Evolutionary conservation across 805 yeast species (phyloP).

Genomic region (Candida saitoana): DNA sequence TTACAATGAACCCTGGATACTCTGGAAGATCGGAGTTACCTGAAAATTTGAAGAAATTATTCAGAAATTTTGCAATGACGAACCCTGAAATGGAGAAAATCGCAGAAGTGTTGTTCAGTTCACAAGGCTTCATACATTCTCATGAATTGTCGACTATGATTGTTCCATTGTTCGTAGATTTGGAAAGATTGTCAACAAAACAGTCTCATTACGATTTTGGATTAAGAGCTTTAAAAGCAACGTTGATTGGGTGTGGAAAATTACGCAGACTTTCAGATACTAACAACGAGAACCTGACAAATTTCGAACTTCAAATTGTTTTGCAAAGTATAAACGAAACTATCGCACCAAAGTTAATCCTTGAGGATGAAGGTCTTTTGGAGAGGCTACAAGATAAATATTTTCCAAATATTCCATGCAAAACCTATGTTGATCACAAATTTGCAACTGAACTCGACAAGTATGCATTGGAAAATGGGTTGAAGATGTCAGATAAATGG

Average conservation of each 20-base stretch:
- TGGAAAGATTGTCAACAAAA: conserved; percentile 38
- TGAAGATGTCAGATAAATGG: conserved; percentile 40
- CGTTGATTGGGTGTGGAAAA: conserved; percentile 56
- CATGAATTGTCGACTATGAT: conserved; percentile 40
- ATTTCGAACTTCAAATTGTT: conserved; percentile 31
- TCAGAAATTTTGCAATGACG: conserved; percentile 70
- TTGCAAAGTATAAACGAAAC: conserved; percentile 55
- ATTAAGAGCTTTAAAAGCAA: conserved; percentile 70
- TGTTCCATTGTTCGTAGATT: conserved; percentile 49
- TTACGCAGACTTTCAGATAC: conserved; percentile 23
- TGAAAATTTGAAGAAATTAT: conserved; percentile 76
- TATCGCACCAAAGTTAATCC: conserved; percentile 62
- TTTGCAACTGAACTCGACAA: conserved; percentile 22
- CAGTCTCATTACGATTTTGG: conserved; percentile 92
- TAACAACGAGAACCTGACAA: conserved; percentile 7
- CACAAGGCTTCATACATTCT: conserved; percentile 65
- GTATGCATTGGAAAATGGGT: conserved; percentile 28
- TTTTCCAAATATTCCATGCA: conserved; percentile 23
- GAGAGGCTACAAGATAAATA: conserved; percentile 13
- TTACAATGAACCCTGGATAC: conserved; percentile 89
- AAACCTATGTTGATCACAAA: conserved; percentile 17
- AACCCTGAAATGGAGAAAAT: conserved; percentile 68
- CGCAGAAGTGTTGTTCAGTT: conserved; percentile 63
- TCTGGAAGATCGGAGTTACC: conserved; percentile 81
- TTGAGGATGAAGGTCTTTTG: conserved; percentile 47